Conservation (phyloP, 169 alveolate species). For the Plasmodium reichenowi region DNA sequence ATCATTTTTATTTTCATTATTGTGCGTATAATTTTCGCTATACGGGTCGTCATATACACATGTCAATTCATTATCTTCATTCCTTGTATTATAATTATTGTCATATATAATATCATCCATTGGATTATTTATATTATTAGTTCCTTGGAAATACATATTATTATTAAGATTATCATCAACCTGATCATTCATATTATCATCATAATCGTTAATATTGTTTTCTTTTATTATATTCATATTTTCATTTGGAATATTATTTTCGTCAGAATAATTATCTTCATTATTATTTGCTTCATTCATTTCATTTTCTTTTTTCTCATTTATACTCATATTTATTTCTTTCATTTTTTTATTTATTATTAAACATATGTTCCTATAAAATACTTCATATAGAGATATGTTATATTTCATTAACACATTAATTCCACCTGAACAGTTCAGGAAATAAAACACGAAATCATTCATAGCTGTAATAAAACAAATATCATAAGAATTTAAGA, state of each 20-base stretch:
- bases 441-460: slow-evolving; percentile 67
- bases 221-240: neutral
- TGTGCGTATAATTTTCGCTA: slow-evolving; percentile 7
- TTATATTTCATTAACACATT: slow-evolving; percentile 48
- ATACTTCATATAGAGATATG: slow-evolving; percentile 29
- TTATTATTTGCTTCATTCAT: neutral
- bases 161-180: slow-evolving; percentile 16
- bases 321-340: slow-evolving; percentile 31
- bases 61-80: slow-evolving; percentile 10
- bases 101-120: neutral
- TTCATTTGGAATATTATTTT: neutral
- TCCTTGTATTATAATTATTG: neutral
- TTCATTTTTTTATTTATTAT: slow-evolving; percentile 74
- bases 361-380: slow-evolving; percentile 67
- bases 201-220: neutral
- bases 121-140: no score
- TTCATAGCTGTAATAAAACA: slow-evolving; percentile 65
- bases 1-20: slow-evolving; percentile 7
- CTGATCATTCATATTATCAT: neutral
- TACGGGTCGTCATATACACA: slow-evolving; percentile 54
- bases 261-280: neutral
- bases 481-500: slow-evolving; percentile 72
- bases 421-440: slow-evolving; percentile 78
- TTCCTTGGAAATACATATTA: neutral
- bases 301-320: slow-evolving; percentile 16